Evolutionary conservation across 2,329 filamentous ascomycete species (phyloP).

Genomic region (Graphilbum sp.): DNA sequence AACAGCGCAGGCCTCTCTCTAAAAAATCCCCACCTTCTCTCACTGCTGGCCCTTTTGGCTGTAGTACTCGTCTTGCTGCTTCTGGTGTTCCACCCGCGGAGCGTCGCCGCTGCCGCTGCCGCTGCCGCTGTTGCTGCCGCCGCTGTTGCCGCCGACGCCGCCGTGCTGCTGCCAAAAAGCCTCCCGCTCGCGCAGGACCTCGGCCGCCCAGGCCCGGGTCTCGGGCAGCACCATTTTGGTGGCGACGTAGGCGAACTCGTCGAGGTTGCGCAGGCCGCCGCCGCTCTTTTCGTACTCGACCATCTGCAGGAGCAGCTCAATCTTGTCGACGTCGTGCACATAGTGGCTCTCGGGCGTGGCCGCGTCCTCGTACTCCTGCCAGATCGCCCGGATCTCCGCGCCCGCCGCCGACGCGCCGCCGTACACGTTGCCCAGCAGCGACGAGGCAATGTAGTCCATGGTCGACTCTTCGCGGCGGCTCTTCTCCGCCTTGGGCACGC

Average conservation of each 20-base stretch:
- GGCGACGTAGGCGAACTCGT: constrained; percentile 74
- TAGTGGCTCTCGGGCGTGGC: constrained; percentile 71
- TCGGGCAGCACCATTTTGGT: constrained; percentile 58
- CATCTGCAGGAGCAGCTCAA: constrained; percentile 91
- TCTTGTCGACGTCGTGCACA: constrained; percentile 95
- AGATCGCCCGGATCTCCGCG: constrained; percentile 58
- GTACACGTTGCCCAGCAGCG: constrained; percentile 57
- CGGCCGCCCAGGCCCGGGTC: constrained; percentile 62
- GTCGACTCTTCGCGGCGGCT: constrained; percentile 69
- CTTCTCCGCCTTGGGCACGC: constrained; percentile 76
- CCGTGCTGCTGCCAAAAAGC: constrained; percentile 46
- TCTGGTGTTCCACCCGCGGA: constrained; percentile 19
- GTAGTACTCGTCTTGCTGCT: constrained; percentile 36
- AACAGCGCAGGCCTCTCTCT: too few species aligned
- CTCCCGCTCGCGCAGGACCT: constrained; percentile 61
- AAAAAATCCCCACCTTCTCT: too few species aligned
- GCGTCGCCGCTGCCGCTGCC: constrained; percentile 24
- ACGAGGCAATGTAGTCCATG: constrained; percentile 76
- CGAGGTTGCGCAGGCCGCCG: constrained; percentile 50
- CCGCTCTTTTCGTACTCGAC: constrained; percentile 77
- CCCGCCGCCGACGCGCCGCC: constrained; percentile 45
- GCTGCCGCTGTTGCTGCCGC: too few species aligned
- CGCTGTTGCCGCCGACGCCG: too few species aligned
- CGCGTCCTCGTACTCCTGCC: constrained; percentile 91
- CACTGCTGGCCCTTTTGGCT: too few species aligned